Evolutionary conservation across 2,329 filamentous ascomycete species (phyloP).

Genomic region (Mollisia scopiformis): DNA sequence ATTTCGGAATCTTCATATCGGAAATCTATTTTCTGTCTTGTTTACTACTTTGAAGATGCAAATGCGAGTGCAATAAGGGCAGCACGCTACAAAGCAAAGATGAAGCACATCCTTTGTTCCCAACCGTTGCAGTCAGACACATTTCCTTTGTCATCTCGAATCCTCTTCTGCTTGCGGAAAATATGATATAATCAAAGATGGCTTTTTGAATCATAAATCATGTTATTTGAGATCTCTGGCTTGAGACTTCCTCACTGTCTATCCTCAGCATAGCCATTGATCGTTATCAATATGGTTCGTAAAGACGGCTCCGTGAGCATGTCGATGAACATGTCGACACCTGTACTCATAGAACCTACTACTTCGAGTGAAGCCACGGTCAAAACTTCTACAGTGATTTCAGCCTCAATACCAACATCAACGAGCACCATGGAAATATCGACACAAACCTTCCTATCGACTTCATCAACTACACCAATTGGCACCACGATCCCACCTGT

Average conservation of each 20-base stretch:
- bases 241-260: too few species aligned
- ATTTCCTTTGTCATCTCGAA: background rate
- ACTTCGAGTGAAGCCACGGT: background rate
- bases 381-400: background rate
- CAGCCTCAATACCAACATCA: background rate
- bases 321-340: background rate
- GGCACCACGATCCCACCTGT: background rate
- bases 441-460: background rate
- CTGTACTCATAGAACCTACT: background rate
- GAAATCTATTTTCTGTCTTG: too few species aligned
- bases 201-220: too few species aligned
- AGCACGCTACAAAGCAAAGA: background rate
- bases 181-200: too few species aligned
- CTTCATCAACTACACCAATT: background rate
- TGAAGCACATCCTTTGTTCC: background rate
- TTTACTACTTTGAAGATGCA: too few species aligned
- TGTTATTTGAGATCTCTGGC: too few species aligned
- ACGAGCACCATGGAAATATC: background rate
- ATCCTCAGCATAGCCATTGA: too few species aligned
- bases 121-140: background rate
- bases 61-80: too few species aligned
- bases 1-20: too few species aligned
- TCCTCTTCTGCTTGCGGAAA: background rate
- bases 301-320: background rate
- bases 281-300: background rate